Conservation (phyloP, 371 early-diverging fungal species). For the Actinomortierella wolfii region DNA sequence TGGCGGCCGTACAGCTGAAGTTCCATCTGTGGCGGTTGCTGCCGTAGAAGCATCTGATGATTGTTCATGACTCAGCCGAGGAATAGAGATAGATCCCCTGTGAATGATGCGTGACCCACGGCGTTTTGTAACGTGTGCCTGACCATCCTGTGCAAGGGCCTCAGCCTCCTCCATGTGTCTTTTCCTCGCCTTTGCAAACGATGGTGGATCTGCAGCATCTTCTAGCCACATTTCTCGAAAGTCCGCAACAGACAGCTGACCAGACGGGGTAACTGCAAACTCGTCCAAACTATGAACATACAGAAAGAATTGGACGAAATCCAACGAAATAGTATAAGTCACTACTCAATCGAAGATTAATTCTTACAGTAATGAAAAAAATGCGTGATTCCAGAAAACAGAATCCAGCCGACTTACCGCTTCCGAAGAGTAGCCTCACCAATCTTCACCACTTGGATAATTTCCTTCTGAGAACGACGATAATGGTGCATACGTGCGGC, state of each 20-base stretch:
- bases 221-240: constrained; percentile 92
- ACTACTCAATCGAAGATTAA: no score
- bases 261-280: constrained; percentile 88
- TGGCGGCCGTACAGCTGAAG: no score
- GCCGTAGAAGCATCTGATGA: no score
- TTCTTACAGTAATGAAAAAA: no score
- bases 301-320: constrained; percentile 1
- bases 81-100: no score
- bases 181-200: constrained; percentile 68
- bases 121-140: not conserved
- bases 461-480: constrained; percentile 84
- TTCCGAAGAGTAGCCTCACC: constrained; percentile 90
- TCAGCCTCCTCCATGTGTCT: constrained; percentile 35
- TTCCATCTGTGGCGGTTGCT: no score
- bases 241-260: constrained; percentile 84
- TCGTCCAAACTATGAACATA: constrained; percentile 74
- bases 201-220: constrained; percentile 89
- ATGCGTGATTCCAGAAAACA: no score
- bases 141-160: not conserved
- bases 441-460: constrained; percentile 94
- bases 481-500: constrained; percentile 97
- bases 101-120: no score
- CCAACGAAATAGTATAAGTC: constrained; percentile 1
- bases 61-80: no score
- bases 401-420: constrained; percentile 64